Conservation (phyloP, 352 stramenopile genomes). For the Globisporangium apiculatum region DNA sequence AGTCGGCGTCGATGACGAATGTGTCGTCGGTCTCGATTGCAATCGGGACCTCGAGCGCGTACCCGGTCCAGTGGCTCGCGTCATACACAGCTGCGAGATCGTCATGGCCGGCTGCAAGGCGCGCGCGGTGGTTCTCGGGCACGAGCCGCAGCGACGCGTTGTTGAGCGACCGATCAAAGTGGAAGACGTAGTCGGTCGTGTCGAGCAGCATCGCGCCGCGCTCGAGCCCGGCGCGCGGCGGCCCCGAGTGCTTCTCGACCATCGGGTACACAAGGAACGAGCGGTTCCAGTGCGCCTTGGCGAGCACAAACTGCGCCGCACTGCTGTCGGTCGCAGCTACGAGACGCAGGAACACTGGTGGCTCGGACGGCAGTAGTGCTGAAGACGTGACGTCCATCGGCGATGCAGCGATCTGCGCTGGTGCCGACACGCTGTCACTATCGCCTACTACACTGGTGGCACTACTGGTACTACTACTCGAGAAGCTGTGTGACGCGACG, state of each 20-base stretch:
- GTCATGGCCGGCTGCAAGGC: conserved; percentile 7
- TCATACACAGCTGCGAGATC: conserved; percentile 52
- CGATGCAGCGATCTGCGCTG: neutral
- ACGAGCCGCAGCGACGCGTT: conserved; percentile 35
- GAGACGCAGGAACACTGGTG: conserved; percentile 35
- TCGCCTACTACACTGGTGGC: neutral
- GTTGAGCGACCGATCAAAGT: conserved; percentile 48
- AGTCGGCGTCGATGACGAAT: conserved; percentile 39
- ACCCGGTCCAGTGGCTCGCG: conserved; percentile 58
- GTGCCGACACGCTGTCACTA: neutral
- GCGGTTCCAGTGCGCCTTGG: conserved; percentile 47
- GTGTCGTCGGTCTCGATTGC: conserved; percentile 51
- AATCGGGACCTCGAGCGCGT: conserved; percentile 44
- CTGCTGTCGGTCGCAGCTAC: conserved; percentile 19
- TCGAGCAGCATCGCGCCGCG: conserved; percentile 47
- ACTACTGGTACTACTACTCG: no score
- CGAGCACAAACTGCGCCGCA: conserved; percentile 35
- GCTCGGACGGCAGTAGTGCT: neutral
- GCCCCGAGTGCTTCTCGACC: conserved; percentile 46
- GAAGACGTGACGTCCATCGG: neutral
- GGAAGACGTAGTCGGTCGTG: conserved; percentile 56
- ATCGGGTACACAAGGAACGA: conserved; percentile 72
- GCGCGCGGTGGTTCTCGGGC: conserved; percentile 48
- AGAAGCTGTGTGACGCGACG: neutral
- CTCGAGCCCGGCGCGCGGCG: conserved; percentile 31